Base-by-base conservation (phyloP, 495 filamentous ascomycete genomes). In the Elaphomyces granulatus region DNA sequence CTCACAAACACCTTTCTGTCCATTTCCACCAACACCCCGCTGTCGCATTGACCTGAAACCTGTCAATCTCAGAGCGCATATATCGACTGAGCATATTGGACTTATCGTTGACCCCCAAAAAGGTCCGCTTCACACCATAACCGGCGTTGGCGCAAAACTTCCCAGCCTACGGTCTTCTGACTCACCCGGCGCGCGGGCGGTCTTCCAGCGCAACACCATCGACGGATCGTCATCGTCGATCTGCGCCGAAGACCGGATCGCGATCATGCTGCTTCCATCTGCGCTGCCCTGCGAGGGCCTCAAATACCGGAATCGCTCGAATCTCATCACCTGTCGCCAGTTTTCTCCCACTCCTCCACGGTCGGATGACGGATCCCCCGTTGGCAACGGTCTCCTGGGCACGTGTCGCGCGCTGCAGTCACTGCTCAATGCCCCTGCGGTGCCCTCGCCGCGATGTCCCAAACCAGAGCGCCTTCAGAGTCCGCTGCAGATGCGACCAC, bases 361-460 rank as follows among this genome's bases (percentile, higher is more conserved):
- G 4, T 61, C 64, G 21, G 66, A 75, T 47, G 53, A 69, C 40
- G 63, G 61, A 41, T 61, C 53, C 33, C 63, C 71, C 20, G 50
- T 71, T 36, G 68, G 71, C 45, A 61, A 63, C 47, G 72, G 76
- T 56, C 70, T 83, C 39, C 67, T 77, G 47, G 71, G 67, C 32
- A 77, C 78, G 40, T 84, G 79, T 56, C 79, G 78, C 55, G 72
- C 77, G 2, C 69, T 86, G 0, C 81, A 86, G 47, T 74, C 75
- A 0, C 74, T 83, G 42, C 66, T 86, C 17, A 60, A 61, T 18
- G 56, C 57, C 28, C 63, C 63, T 2, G 63, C 58, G 17, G 53
- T 53, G 18, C 58, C 64, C 10, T 52, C 54, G 8, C 54, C 56
- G 43, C 65, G 43, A 46, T 49, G 58, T 59, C 32, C 47, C 19